phyloP scores from a whole-genome alignment of 116 monocot genomes.

The Zostera marina region DNA sequence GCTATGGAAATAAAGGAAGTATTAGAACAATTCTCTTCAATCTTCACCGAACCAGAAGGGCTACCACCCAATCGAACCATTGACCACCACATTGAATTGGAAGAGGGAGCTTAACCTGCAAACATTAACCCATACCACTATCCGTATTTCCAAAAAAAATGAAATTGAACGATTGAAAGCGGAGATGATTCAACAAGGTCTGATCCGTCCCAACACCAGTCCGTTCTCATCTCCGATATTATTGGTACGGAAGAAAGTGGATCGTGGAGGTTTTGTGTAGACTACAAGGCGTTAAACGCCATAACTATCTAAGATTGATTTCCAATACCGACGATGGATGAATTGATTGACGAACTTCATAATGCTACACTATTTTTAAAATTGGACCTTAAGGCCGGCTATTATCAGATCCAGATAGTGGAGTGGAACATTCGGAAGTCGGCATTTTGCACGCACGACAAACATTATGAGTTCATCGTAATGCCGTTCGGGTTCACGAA shows the following conservation, averaged over 20 bases:
- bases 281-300: background rate
- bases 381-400: background rate
- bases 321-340: background rate
- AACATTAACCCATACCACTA: background rate
- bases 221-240: background rate
- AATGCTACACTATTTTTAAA: background rate
- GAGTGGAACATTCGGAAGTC: too few relatives aligned
- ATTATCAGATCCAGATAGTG: constrained; percentile 1
- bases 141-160: background rate
- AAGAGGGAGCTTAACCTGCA: too few relatives aligned
- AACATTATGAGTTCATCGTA: background rate
- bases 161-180: background rate
- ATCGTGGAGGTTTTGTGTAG: too few relatives aligned
- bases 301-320: background rate
- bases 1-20: too few relatives aligned
- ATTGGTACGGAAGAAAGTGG: background rate
- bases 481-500: background rate
- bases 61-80: too few relatives aligned
- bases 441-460: too few relatives aligned
- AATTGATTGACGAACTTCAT: background rate
- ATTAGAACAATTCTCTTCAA: too few relatives aligned
- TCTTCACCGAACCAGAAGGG: too few relatives aligned
- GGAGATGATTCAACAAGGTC: background rate
- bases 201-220: background rate
- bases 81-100: too few relatives aligned